Conservation (phyloP, 2,329 filamentous ascomycete genomes). For the Fusarium gaditjirri region DNA sequence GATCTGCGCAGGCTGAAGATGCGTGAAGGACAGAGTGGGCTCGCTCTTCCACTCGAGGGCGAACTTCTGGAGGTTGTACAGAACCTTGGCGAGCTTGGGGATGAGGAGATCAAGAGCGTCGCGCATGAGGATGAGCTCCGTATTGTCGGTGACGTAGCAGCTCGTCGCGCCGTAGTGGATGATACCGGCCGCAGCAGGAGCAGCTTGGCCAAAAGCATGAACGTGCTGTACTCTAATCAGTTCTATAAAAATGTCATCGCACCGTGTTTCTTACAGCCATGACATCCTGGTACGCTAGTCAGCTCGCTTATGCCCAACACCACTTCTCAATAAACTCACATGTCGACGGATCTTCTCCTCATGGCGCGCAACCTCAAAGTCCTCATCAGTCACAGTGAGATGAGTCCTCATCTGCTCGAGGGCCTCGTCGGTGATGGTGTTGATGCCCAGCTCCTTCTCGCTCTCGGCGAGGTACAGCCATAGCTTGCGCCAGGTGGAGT, state of each 20-base stretch:
- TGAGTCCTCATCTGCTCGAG: conserved; percentile 32
- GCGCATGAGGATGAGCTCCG: background rate
- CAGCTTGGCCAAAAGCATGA: background rate
- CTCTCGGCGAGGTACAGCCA: conserved; percentile 30
- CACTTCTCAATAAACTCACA: background rate
- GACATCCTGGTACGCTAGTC: conserved; percentile 13
- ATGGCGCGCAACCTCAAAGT: conserved; percentile 31
- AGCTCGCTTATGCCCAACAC: background rate
- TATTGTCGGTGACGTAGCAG: background rate
- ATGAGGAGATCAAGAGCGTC: background rate
- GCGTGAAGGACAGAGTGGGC: background rate
- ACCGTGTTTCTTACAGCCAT: conserved; percentile 9
- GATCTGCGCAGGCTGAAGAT: background rate
- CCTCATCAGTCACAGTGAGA: conserved; percentile 20
- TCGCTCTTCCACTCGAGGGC: background rate
- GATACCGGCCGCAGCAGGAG: background rate
- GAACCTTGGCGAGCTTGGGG: background rate
- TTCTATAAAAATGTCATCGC: background rate
- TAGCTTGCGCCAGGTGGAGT: conserved; percentile 34
- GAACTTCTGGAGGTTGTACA: background rate
- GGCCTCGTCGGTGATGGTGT: conserved; percentile 28
- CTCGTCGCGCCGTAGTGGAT: background rate
- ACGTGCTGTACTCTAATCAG: conserved; percentile 3
- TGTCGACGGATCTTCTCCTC: conserved; percentile 32
- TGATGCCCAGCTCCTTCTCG: conserved; percentile 33